Evolutionary conservation across 768 basidiomycete species (phyloP).

Genomic region (Exidia glandulosa): DNA sequence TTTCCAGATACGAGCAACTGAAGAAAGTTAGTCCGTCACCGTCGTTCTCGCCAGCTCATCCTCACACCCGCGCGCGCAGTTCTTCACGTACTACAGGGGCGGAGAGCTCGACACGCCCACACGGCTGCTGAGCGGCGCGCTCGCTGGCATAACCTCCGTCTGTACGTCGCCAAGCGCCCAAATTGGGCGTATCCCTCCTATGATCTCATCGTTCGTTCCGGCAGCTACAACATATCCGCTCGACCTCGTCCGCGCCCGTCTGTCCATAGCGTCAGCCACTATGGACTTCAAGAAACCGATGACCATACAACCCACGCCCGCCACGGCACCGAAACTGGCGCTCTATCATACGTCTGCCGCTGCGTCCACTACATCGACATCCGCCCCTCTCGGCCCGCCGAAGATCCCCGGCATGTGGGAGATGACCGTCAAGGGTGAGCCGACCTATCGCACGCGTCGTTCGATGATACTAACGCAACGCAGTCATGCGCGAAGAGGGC

Average conservation of each 20-base stretch:
- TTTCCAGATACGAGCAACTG: constrained; percentile 81
- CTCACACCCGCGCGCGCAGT: constrained; percentile 23
- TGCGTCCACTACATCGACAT: constrained; percentile 18
- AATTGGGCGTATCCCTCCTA: constrained; percentile 2
- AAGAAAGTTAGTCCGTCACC: constrained; percentile 51
- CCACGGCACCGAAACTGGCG: too few relatives aligned
- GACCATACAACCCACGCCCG: too few relatives aligned
- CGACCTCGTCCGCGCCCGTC: constrained; percentile 83
- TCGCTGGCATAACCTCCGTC: constrained; percentile 91
- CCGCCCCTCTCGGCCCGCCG: constrained; percentile 20
- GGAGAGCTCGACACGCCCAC: constrained; percentile 80
- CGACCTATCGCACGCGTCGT: neutral
- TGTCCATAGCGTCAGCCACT: constrained; percentile 90
- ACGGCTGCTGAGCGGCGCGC: constrained; percentile 73
- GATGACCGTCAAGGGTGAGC: constrained; percentile 60
- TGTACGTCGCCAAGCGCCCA: constrained; percentile 39
- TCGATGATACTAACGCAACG: neutral
- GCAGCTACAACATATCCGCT: constrained; percentile 81
- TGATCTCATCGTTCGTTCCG: constrained; percentile 3
- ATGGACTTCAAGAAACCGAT: constrained; percentile 28
- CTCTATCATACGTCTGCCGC: constrained; percentile 12
- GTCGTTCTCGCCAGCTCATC: neutral
- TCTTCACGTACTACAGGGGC: constrained; percentile 60
- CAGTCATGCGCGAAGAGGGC: constrained; percentile 83
- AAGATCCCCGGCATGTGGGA: constrained; percentile 47